These are phyloP conservation scores for Zopfia rhizophila DNA, from an alignment of 2,329 filamentous ascomycete genomes.

Conservation along the genomic window DNA sequence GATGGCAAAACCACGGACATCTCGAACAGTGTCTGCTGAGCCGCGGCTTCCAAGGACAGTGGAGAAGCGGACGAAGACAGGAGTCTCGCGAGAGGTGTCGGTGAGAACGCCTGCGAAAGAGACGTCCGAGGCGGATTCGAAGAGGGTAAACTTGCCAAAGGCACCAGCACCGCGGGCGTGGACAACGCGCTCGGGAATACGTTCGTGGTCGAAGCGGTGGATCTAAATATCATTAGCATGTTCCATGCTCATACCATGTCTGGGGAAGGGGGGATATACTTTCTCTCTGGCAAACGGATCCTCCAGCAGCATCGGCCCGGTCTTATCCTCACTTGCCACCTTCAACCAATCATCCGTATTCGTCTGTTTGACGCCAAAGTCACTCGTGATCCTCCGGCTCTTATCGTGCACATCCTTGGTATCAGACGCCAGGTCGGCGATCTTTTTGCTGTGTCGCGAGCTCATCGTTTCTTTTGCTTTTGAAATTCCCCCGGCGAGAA, in stretches of 20 bases:
- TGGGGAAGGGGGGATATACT: constrained; percentile 55
- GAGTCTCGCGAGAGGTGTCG: constrained; percentile 74
- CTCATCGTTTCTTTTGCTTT: constrained; percentile 47
- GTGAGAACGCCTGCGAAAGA: constrained; percentile 72
- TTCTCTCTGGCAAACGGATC: constrained; percentile 79
- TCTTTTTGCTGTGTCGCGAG: constrained; percentile 61
- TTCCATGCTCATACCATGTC: constrained; percentile 4
- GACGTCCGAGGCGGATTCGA: constrained; percentile 71
- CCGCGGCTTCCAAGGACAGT: constrained; percentile 80
- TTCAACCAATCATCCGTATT: constrained; percentile 84
- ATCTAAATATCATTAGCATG: constrained; percentile 59
- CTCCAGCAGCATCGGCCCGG: constrained; percentile 75
- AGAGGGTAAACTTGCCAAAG: constrained; percentile 73
- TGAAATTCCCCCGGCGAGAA: constrained; percentile 39
- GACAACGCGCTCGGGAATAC: constrained; percentile 75
- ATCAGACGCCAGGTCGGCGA: constrained; percentile 68
- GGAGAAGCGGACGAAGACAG: constrained; percentile 78
- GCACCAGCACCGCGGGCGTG: constrained; percentile 73
- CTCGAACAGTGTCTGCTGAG: constrained; percentile 83
- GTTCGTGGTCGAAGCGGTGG: constrained; percentile 79
- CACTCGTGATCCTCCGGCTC: constrained; percentile 74
- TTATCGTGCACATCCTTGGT: constrained; percentile 67
- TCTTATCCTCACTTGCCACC: constrained; percentile 68
- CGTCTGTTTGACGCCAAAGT: constrained; percentile 78
- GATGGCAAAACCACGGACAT: constrained; percentile 81